Conservation (phyloP, 2,329 filamentous ascomycete species). For the Penicillium sp. region DNA sequence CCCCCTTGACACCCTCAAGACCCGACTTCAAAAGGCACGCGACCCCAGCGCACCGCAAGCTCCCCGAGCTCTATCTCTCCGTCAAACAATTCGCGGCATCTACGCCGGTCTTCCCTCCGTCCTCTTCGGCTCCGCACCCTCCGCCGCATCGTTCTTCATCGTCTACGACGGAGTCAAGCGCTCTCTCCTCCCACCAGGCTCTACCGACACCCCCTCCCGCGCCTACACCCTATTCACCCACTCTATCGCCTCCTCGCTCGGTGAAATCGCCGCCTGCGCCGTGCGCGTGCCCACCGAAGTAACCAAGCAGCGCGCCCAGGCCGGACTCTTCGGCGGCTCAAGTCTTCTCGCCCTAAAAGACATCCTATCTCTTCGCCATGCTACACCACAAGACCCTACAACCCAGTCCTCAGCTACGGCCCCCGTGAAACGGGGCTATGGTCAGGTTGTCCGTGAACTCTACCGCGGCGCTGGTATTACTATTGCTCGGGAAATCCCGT, state of each 20-base stretch:
- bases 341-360: conserved; percentile 66
- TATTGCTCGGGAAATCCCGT: conserved; percentile 92
- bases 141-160: conserved; percentile 95
- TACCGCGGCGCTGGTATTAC: conserved; percentile 93
- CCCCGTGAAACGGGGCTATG: conserved; percentile 40
- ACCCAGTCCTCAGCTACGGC: conserved; percentile 12
- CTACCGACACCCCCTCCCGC: conserved; percentile 29
- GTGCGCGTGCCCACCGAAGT: conserved; percentile 95
- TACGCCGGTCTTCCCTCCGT: conserved; percentile 91
- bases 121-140: conserved; percentile 86
- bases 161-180: conserved; percentile 80
- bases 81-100: conserved; percentile 85
- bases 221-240: conserved; percentile 56
- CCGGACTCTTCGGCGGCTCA: conserved; percentile 73
- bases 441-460: conserved; percentile 73
- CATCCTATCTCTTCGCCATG: conserved; percentile 60
- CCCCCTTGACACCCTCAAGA: conserved; percentile 98
- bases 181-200: conserved; percentile 43
- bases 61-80: conserved; percentile 66
- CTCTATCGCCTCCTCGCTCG: conserved; percentile 81
- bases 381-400: conserved; percentile 9
- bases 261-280: conserved; percentile 89
- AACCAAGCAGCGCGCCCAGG: conserved; percentile 94
- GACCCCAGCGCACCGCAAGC: conserved; percentile 57
- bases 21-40: conserved; percentile 71